A percentile compares a stretch with the other conserved stretches of the same genome.
These are phyloP conservation scores for Aspergillus novoparasiticus DNA, from an alignment of 2,329 filamentous ascomycete species.

Conservation along the genomic window DNA sequence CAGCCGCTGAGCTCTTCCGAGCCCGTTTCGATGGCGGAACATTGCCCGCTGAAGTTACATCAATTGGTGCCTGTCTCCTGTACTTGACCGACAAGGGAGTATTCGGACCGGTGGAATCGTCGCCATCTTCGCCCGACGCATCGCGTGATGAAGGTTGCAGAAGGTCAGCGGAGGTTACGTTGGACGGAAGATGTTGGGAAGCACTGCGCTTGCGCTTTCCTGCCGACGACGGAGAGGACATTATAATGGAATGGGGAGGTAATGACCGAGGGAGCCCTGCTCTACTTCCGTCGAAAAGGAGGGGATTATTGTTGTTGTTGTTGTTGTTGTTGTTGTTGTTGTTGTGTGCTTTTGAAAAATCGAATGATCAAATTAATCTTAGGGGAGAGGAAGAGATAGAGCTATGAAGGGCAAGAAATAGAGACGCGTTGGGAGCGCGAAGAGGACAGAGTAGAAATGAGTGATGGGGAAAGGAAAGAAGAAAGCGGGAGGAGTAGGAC, in stretches of 20 bases:
- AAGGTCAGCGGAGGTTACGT: constrained; percentile 59
- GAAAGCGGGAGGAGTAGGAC: constrained; percentile 17
- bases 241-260: constrained; percentile 34
- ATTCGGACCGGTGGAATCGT: constrained; percentile 65
- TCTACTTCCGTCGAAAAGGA: constrained; percentile 23
- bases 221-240: constrained; percentile 62
- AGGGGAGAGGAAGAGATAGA: neutral
- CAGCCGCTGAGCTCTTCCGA: constrained; percentile 55
- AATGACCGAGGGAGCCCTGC: constrained; percentile 26
- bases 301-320: too few relatives aligned
- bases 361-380: neutral
- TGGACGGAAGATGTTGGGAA: constrained; percentile 46
- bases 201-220: constrained; percentile 79
- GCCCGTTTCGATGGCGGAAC: constrained; percentile 72
- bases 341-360: neutral
- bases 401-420: constrained; percentile 6
- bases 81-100: constrained; percentile 47
- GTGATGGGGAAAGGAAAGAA: constrained; percentile 10
- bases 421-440: constrained; percentile 3
- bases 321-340: neutral
- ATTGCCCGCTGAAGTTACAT: constrained; percentile 43
- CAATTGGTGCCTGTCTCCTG: constrained; percentile 57
- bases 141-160: constrained; percentile 76
- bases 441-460: constrained; percentile 11
- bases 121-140: constrained; percentile 79